phyloP scores from a whole-genome alignment of 331 rosid genomes.

The Spiraea crenata region DNA sequence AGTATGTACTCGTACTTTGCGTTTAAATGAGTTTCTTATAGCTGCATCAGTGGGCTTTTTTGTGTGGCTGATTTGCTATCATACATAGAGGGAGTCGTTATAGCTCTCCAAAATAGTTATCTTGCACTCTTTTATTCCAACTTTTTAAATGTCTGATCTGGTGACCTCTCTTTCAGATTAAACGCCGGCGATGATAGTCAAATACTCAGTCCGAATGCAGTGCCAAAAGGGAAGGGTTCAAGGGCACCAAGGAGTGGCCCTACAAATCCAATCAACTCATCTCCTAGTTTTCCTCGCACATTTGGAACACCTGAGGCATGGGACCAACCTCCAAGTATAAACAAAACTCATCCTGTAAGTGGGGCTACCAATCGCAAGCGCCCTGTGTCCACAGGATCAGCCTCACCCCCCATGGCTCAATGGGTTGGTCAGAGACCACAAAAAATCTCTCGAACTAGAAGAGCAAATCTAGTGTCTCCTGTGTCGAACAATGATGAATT shows the following conservation, averaged over 20 bases:
- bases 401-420: slow-evolving; percentile 71
- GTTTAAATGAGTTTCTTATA: not conserved
- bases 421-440: slow-evolving; percentile 95
- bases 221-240: slow-evolving; percentile 71
- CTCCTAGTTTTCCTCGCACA: slow-evolving; percentile 53
- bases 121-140: not conserved
- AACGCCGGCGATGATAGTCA: slow-evolving; percentile 49
- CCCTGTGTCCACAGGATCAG: slow-evolving; percentile 52
- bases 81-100: not conserved
- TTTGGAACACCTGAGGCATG: slow-evolving; percentile 53
- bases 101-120: too few species aligned
- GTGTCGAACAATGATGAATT: slow-evolving; percentile 59
- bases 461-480: slow-evolving; percentile 74
- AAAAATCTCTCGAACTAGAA: slow-evolving; percentile 75
- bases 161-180: slow-evolving; percentile 39
- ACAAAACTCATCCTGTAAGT: slow-evolving; percentile 42
- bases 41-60: not conserved
- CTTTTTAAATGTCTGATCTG: slow-evolving; percentile 12
- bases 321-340: slow-evolving; percentile 58
- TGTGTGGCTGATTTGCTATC: slow-evolving; percentile 14
- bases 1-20: slow-evolving; percentile 43
- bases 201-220: slow-evolving; percentile 41
- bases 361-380: slow-evolving; percentile 59
- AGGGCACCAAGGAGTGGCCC: slow-evolving; percentile 68
- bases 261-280: slow-evolving; percentile 44